These are phyloP conservation scores for Colletotrichum sp. DNA, from an alignment of 2,329 filamentous ascomycete species.

Conservation along the genomic window DNA sequence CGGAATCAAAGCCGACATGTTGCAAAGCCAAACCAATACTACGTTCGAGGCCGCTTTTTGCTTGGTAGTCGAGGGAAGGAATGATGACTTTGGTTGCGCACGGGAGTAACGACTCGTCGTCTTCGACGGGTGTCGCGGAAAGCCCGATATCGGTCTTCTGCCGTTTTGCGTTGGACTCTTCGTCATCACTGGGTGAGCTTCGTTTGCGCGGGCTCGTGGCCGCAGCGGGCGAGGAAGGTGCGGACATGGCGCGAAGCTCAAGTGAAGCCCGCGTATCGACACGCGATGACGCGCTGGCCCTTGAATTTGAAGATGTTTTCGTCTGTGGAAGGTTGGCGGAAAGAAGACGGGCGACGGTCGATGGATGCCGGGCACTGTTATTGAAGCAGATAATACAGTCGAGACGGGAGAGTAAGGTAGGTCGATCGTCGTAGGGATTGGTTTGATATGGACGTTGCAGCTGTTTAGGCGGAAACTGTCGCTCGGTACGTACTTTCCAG, in stretches of 20 bases:
- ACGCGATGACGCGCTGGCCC: background rate
- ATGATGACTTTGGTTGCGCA: slow-evolving; percentile 8
- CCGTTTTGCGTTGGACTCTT: background rate
- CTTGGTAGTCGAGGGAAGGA: slow-evolving; percentile 33
- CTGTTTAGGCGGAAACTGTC: background rate
- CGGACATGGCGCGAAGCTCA: background rate
- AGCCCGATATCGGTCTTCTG: background rate
- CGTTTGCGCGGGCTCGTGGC: slow-evolving; percentile 6
- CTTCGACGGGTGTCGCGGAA: background rate
- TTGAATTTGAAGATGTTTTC: background rate
- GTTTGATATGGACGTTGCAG: background rate
- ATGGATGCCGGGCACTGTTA: background rate
- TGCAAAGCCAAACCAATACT: slow-evolving; percentile 60
- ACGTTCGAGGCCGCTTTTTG: slow-evolving; percentile 52
- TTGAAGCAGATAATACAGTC: background rate
- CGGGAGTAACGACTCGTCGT: background rate
- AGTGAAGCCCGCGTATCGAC: background rate
- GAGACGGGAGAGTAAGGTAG: background rate
- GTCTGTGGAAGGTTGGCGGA: background rate
- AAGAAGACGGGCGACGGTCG: background rate
- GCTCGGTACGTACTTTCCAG: background rate
- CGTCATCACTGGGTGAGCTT: background rate
- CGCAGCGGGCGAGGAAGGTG: background rate
- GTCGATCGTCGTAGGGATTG: background rate
- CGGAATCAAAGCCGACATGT: slow-evolving; percentile 62